A percentile compares a stretch with the other conserved stretches of the same genome.
phyloP scores from a whole-genome alignment of 2,329 filamentous ascomycete genomes.

The Cercospora zeae-maydis region DNA sequence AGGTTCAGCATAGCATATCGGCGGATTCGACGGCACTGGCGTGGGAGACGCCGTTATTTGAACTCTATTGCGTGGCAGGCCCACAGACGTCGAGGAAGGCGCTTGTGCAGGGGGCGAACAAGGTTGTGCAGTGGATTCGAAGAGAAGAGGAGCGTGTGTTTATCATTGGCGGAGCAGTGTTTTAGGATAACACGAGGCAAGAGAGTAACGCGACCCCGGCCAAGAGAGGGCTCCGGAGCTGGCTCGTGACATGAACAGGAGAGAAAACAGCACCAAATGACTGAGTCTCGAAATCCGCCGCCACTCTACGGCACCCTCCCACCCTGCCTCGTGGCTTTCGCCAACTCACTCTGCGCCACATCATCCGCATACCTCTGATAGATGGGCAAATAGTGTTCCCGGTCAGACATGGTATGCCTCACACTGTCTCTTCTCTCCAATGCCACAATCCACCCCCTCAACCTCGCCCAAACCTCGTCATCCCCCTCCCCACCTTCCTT shows the following conservation, averaged over 20 bases:
- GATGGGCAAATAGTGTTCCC: slow-evolving; percentile 63
- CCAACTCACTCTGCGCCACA: slow-evolving; percentile 47
- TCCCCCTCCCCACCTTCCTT: slow-evolving; percentile 50
- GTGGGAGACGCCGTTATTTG: slow-evolving; percentile 88
- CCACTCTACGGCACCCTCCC: slow-evolving; percentile 55
- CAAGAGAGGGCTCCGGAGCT: neutral
- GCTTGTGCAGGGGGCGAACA: slow-evolving; percentile 81
- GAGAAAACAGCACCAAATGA: neutral
- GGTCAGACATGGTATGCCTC: slow-evolving; percentile 64
- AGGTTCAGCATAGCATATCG: slow-evolving; percentile 75
- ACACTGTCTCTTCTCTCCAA: slow-evolving; percentile 60
- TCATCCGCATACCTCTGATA: slow-evolving; percentile 55
- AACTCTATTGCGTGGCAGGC: slow-evolving; percentile 91
- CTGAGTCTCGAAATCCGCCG: neutral
- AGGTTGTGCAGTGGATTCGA: slow-evolving; percentile 86
- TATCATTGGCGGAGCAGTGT: slow-evolving; percentile 93
- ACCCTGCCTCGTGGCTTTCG: slow-evolving; percentile 55
- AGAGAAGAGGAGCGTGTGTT: slow-evolving; percentile 91
- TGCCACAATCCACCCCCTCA: slow-evolving; percentile 61
- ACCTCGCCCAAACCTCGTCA: slow-evolving; percentile 60
- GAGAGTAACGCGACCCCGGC: neutral
- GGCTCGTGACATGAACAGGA: neutral
- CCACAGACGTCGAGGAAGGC: slow-evolving; percentile 60
- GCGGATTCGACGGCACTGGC: slow-evolving; percentile 76
- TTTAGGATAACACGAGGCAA: slow-evolving; percentile 32